These are phyloP conservation scores for Lactarius trivialis DNA, from an alignment of 768 basidiomycete genomes.

Conservation along the genomic window DNA sequence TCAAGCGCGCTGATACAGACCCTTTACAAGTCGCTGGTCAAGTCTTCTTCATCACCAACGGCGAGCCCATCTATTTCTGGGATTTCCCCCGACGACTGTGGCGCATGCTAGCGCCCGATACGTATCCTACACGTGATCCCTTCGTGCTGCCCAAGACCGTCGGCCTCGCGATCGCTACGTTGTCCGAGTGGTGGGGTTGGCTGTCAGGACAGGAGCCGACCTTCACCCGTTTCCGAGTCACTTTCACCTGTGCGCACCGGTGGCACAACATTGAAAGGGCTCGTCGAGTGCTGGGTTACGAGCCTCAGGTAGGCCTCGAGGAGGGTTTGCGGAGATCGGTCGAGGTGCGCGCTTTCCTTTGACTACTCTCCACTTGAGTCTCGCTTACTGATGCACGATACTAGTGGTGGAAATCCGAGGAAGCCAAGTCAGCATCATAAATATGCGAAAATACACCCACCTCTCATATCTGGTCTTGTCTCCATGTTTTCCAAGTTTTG, in stretches of 20 bases:
- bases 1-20: conserved; percentile 45
- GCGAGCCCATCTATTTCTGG: conserved; percentile 96
- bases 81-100: conserved; percentile 82
- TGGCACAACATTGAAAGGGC: conserved; percentile 97
- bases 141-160: conserved; percentile 52
- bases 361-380: background rate
- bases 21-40: conserved; percentile 85
- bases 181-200: conserved; percentile 69
- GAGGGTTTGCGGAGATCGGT: conserved; percentile 80
- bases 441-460: background rate
- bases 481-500: background rate
- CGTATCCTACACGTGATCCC: conserved; percentile 48
- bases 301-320: conserved; percentile 81
- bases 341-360: conserved; percentile 44
- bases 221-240: conserved; percentile 81
- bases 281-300: conserved; percentile 84
- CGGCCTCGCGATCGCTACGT: conserved; percentile 64
- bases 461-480: background rate
- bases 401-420: conserved; percentile 24
- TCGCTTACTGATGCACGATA: background rate
- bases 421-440: conserved; percentile 19
- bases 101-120: conserved; percentile 40
- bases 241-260: conserved; percentile 68
- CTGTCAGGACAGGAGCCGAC: conserved; percentile 72
- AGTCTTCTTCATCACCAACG: conserved; percentile 94